phyloP scores from a whole-genome alignment of 2,329 filamentous ascomycete genomes.

The Fusarium papillatum region DNA sequence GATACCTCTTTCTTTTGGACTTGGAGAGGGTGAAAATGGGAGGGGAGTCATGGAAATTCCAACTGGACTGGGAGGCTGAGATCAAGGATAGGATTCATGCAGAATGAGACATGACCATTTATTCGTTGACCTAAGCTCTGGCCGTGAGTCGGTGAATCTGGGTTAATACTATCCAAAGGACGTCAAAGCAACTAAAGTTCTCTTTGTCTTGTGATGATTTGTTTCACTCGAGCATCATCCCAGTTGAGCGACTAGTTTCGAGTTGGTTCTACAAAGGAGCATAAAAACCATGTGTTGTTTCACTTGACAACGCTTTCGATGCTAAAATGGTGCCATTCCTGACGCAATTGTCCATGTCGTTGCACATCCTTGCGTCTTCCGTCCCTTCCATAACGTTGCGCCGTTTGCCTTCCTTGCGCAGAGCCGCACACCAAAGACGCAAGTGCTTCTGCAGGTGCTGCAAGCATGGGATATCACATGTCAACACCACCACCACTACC shows the following conservation, averaged over 20 bases:
- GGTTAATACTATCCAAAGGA: background rate
- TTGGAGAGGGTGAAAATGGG: constrained; percentile 35
- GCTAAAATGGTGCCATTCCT: constrained; percentile 21
- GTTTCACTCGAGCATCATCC: background rate
- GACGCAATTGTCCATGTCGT: constrained; percentile 21
- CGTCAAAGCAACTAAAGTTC: background rate
- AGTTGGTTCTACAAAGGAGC: background rate
- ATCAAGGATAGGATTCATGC: constrained; percentile 21
- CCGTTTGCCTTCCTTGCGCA: background rate
- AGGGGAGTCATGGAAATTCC: constrained; percentile 41
- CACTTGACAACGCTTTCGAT: constrained; percentile 27
- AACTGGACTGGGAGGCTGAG: constrained; percentile 16
- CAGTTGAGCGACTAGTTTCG: background rate
- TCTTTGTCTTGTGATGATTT: background rate
- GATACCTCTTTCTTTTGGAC: constrained; percentile 49
- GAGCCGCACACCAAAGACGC: background rate
- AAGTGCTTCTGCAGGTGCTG: background rate
- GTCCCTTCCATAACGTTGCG: background rate
- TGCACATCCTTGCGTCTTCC: background rate
- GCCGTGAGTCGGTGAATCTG: background rate
- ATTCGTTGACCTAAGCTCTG: constrained; percentile 6
- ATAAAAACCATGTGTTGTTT: constrained; percentile 1
- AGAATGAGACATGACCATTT: constrained; percentile 42
- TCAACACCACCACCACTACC: background rate
- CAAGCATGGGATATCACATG: constrained; percentile 32